Conservation (phyloP, 2,329 filamentous ascomycete species). For the Trichoderma simmonsii region DNA sequence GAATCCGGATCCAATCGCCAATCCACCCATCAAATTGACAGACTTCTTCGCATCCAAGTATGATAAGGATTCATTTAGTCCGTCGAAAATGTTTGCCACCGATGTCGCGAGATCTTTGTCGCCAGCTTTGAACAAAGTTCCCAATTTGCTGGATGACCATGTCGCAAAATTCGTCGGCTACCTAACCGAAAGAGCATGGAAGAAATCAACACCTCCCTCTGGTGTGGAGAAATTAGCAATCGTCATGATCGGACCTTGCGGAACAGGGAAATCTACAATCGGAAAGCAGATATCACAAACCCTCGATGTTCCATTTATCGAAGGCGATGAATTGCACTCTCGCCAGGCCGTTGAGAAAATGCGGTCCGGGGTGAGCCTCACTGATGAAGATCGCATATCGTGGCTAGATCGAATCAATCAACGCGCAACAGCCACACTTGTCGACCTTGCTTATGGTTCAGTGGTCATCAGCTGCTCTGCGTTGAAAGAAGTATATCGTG, state of each 20-base stretch:
- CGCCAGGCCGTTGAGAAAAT: neutral
- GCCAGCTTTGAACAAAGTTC: neutral
- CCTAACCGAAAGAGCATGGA: neutral
- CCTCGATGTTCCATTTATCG: neutral
- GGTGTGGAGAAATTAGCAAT: neutral
- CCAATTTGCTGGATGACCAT: neutral
- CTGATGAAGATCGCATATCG: neutral
- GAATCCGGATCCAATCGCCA: neutral
- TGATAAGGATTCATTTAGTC: neutral
- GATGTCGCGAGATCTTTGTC: neutral
- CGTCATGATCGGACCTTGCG: neutral
- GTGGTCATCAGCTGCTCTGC: neutral
- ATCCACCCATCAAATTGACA: neutral
- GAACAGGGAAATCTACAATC: neutral
- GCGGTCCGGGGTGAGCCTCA: neutral
- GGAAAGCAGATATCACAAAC: neutral
- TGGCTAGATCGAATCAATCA: neutral
- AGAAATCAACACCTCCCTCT: neutral
- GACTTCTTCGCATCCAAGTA: slow-evolving; percentile 10
- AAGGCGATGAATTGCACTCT: neutral
- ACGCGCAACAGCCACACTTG: neutral
- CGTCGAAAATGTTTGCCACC: neutral
- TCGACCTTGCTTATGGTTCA: neutral
- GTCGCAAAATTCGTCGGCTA: neutral
- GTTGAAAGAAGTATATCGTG: neutral